Evolutionary conservation across 2,329 filamentous ascomycete species (phyloP), one percentile per base, ranked within the genome.

Genomic region (Ophiostoma perfectum): DNA sequence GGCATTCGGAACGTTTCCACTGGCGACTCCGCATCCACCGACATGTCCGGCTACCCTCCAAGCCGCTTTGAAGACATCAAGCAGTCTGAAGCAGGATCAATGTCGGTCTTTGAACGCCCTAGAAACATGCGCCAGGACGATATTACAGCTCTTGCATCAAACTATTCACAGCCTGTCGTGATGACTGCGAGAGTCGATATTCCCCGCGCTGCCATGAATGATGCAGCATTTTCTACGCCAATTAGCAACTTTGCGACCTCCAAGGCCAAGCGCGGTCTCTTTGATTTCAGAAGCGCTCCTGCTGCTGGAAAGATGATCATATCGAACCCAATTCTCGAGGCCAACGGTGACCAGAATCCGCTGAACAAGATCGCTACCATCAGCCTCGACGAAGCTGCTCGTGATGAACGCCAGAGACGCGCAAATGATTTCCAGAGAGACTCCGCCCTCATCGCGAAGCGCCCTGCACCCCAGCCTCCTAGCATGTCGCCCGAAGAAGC

Each of bases 61-160:
- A 80, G 76, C 49, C 80, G 79, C 65, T 84, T 81, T 68, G 81
- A 84, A 66, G 82, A 84, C 64, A 68, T 84, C 4, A 84, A 84
- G 73, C 76, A 75, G 7, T 74, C 76, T n/a, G 78, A 78, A 14
- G 36, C 60, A 3, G 60, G 60, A 7, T 62, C 60, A 7, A 9
- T 8, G 27, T 42, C 38, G 6, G 58, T 39, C 16, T 42, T 44
- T 42, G 69, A 75, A 52, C 77, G 76, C 68, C 76, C 74, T 5
- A 74, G 76, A 27, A 73, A 77, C 60, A 75, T 73, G 0, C 69
- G 71, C 1, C 64, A 39, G 5, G 70, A 70, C 1, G 55, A 60
- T 60, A 12, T 60, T 8, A 38, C 55, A 18, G 27, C 55, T 38
- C 55, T 60, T 18, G 55, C 55, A 60, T 18, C 55, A 18, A 60